Conservation (phyloP, 257 asterid species). For the Prunella vulgaris region DNA sequence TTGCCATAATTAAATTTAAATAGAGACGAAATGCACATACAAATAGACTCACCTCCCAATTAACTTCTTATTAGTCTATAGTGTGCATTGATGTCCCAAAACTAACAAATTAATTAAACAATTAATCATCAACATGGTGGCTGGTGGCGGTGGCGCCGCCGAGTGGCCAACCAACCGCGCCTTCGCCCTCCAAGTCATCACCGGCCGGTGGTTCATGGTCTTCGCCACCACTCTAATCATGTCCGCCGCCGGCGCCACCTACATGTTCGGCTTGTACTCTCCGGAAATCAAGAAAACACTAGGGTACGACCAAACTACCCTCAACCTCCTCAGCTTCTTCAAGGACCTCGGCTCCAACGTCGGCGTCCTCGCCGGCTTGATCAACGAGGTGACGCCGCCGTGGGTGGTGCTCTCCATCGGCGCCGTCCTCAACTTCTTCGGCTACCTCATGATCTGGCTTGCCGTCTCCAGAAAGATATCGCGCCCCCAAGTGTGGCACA, state of each 20-base stretch:
- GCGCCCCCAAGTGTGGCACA: conserved; percentile 59
- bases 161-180: conserved; percentile 9
- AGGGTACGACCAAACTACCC: conserved; percentile 79
- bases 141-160: conserved; percentile 22
- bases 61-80: background rate
- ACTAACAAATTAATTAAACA: background rate
- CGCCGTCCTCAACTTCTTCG: conserved; percentile 60
- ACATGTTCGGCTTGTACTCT: conserved; percentile 72
- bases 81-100: background rate
- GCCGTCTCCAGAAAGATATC: conserved; percentile 56
- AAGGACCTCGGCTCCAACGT: conserved; percentile 74
- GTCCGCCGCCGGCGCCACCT: conserved; percentile 81
- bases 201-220: conserved; percentile 79
- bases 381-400: conserved; percentile 83
- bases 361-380: conserved; percentile 60
- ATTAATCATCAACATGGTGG: conserved; percentile 38
- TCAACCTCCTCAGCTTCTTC: conserved; percentile 71
- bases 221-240: conserved; percentile 64
- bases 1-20: background rate
- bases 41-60: background rate
- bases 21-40: background rate
- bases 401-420: conserved; percentile 84
- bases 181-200: conserved; percentile 37
- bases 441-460: conserved; percentile 83
- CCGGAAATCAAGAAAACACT: conserved; percentile 37